Evolutionary conservation across 768 basidiomycete genomes (phyloP), one percentile per base, ranked within the genome.

Genomic region (Tubosaeta sp.): DNA sequence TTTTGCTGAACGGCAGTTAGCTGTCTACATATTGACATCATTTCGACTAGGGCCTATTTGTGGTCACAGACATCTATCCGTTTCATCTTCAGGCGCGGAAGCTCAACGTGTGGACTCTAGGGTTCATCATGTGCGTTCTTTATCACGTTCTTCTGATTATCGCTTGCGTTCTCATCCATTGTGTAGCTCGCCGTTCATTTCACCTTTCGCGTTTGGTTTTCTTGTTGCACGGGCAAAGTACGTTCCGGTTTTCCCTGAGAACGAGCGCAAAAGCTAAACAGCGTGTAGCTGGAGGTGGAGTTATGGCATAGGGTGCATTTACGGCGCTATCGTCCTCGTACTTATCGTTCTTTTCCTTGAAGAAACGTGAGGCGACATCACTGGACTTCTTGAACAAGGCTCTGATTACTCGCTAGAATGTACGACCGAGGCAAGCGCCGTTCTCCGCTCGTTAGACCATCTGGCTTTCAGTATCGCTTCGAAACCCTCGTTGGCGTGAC

Each of bases 61-160:
- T 76, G 31, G 69, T 79, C 53, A 75, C 73, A 25, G 78, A 79
- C 49, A 68, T 81, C 35, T 80, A 69, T 57, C 79, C 79, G 3
- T 81, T 80, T 63, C 79, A 80, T 49, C 67, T 77, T 12, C 78
- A 80, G 51, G 77, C 77, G 4, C 68, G 74, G 22, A 78, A 76
- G 65, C 65, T 79, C 22, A 78, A 77, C 49, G 46, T 78, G 22
- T 80, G 79, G 80, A 79, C 80, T 1, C 69, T 76, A 52, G 80
- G 78, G 1, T 78, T 79, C 61, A 68, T 82, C 45, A 55, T 67
- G 67, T 13, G 82, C 80, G 10, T 82, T 82, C 71, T 58, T 18
- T 11, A 80, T 10, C 4, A 7, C 18, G 8, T 25, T 69, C 22
- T 71, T 70, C 3, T 67, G 64, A 3, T 66, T 59, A 58, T 49